These are phyloP conservation scores for Blastobotrys terrestris DNA, from an alignment of 805 yeast genomes.

Conservation along the genomic window DNA sequence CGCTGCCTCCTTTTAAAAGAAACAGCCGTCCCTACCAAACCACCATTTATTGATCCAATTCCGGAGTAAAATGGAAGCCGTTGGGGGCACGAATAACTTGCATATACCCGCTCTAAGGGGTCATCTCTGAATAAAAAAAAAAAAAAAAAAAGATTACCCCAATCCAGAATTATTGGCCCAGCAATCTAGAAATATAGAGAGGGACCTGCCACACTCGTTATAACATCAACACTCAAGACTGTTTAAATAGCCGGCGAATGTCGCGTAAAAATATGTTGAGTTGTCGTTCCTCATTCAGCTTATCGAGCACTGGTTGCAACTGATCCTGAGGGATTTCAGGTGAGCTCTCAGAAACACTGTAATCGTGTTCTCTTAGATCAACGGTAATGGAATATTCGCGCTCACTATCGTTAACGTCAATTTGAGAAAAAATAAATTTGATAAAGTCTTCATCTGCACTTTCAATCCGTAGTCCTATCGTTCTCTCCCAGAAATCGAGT, in stretches of 20 bases:
- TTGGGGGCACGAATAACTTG: too few species aligned
- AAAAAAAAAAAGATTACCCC: background rate
- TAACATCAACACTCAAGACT: background rate
- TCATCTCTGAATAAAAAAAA: constrained; percentile 11
- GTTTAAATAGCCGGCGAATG: constrained; percentile 24
- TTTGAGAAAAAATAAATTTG: constrained; percentile 43
- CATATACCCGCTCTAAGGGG: too few species aligned
- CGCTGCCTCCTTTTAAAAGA: too few species aligned
- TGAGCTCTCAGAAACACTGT: constrained; percentile 30
- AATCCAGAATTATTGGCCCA: too few species aligned
- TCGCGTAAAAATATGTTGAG: constrained; percentile 25
- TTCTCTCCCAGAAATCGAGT: constrained; percentile 43
- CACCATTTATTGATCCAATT: too few species aligned
- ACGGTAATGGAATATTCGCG: constrained; percentile 41
- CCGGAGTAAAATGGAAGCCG: too few species aligned
- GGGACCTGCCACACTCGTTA: background rate
- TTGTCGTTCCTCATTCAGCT: constrained; percentile 23
- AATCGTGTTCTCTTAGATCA: constrained; percentile 38
- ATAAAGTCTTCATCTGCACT: constrained; percentile 43
- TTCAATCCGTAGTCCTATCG: constrained; percentile 51
- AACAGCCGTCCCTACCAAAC: too few species aligned
- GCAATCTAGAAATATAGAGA: background rate
- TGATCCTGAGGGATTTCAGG: constrained; percentile 35
- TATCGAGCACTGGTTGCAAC: constrained; percentile 15
- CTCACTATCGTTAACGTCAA: constrained; percentile 40